phyloP scores from a whole-genome alignment of 371 early-diverging fungal species.

The Mortierella sp. region DNA sequence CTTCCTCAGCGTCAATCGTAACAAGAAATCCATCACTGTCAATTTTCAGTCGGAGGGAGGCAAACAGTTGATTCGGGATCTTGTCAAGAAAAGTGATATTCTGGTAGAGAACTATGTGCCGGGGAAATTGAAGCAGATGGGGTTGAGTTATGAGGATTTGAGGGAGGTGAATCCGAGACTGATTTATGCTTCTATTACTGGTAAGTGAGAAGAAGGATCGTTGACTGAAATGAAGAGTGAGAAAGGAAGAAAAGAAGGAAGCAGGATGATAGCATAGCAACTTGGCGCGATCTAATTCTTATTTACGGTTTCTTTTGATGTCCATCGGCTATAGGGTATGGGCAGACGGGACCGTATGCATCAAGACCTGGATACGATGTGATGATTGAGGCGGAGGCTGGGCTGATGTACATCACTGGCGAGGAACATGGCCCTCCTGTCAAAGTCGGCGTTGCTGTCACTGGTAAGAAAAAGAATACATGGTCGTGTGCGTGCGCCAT shows the following conservation, averaged over 20 bases:
- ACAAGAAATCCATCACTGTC: slow-evolving; percentile 91
- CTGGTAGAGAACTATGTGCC: slow-evolving; percentile 95
- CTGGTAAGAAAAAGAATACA: slow-evolving; percentile 65
- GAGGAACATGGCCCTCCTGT: slow-evolving; percentile 87
- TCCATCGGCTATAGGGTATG: slow-evolving; percentile 73
- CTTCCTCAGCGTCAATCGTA: slow-evolving; percentile 91
- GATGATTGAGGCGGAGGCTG: slow-evolving; percentile 94
- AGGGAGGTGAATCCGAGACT: slow-evolving; percentile 80
- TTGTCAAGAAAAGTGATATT: slow-evolving; percentile 82
- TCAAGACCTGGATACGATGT: slow-evolving; percentile 93
- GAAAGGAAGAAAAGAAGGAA: slow-evolving; percentile 2
- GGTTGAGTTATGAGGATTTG: slow-evolving; percentile 84
- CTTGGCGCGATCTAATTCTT: background rate
- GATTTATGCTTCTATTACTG: slow-evolving; percentile 92
- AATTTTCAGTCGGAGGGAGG: slow-evolving; percentile 84
- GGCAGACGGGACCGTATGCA: slow-evolving; percentile 89
- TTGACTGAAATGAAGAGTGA: background rate
- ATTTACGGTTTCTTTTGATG: background rate
- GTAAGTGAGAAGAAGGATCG: slow-evolving; percentile 28
- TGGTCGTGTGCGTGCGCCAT: background rate
- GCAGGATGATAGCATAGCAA: no score
- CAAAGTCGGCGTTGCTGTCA: slow-evolving; percentile 97
- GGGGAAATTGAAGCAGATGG: slow-evolving; percentile 84
- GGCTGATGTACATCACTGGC: slow-evolving; percentile 96
- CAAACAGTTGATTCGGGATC: slow-evolving; percentile 71